Evolutionary conservation across 2,329 filamentous ascomycete species (phyloP).

Genomic region (Colletotrichum liaoningense): DNA sequence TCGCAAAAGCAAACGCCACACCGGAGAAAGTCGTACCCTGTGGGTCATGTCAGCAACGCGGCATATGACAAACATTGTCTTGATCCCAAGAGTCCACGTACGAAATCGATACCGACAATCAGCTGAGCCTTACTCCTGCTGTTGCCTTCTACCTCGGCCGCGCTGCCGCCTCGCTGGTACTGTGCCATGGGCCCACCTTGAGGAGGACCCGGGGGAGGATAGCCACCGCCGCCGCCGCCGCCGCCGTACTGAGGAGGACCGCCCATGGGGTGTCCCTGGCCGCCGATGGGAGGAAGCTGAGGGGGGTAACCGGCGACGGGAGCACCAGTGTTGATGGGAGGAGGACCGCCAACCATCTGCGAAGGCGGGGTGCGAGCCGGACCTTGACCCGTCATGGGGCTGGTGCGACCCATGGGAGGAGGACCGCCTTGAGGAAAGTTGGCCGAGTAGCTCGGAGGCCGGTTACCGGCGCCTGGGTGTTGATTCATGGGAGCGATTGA

Average conservation of each 20-base stretch:
- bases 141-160: slow-evolving; percentile 85
- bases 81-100: slow-evolving; percentile 57
- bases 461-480: slow-evolving; percentile 66
- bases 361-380: slow-evolving; percentile 66
- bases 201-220: slow-evolving; percentile 52
- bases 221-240: slow-evolving; percentile 60
- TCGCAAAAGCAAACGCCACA: slow-evolving; percentile 96
- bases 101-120: slow-evolving; percentile 99
- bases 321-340: slow-evolving; percentile 74
- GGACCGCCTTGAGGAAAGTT: slow-evolving; percentile 62
- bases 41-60: slow-evolving; percentile 18
- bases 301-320: slow-evolving; percentile 70
- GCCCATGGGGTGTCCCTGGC: slow-evolving; percentile 44
- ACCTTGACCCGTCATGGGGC: slow-evolving; percentile 60
- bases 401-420: slow-evolving; percentile 65
- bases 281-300: slow-evolving; percentile 55
- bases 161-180: slow-evolving; percentile 57
- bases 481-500: slow-evolving; percentile 70
- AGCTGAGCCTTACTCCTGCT: slow-evolving; percentile 94
- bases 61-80: neutral
- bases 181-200: slow-evolving; percentile 49
- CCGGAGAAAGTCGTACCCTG: slow-evolving; percentile 98
- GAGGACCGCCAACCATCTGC: slow-evolving; percentile 72
- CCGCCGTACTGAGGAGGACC: slow-evolving; percentile 59
- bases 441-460: slow-evolving; percentile 73